Conservation (phyloP, 495 filamentous ascomycete species). For the Hypoxylon rickii region DNA sequence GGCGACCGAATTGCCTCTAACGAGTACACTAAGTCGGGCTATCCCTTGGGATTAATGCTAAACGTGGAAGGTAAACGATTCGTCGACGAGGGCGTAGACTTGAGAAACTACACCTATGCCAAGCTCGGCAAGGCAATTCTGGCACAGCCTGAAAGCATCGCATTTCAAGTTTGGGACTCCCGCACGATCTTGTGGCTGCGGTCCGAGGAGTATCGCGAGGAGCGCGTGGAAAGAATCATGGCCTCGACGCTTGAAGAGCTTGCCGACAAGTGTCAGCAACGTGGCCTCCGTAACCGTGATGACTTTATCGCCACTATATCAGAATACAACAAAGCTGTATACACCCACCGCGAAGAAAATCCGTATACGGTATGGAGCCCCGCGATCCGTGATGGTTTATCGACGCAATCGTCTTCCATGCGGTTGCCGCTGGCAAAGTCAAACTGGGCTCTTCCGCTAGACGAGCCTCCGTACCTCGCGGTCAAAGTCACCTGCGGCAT, state of each 20-base stretch:
- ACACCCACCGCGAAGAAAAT: constrained; percentile 43
- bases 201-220: constrained; percentile 61
- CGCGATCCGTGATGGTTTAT: constrained; percentile 58
- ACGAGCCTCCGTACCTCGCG: constrained; percentile 60
- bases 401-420: constrained; percentile 51
- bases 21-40: constrained; percentile 68
- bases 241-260: constrained; percentile 57
- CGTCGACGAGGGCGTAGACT: constrained; percentile 66
- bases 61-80: constrained; percentile 62
- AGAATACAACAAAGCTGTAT: constrained; percentile 59
- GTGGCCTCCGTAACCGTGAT: constrained; percentile 47
- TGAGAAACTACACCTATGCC: constrained; percentile 68
- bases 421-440: constrained; percentile 56
- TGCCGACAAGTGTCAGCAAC: constrained; percentile 48
- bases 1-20: constrained; percentile 62
- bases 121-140: constrained; percentile 62
- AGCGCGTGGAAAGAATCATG: constrained; percentile 55
- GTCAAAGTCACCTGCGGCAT: constrained; percentile 64
- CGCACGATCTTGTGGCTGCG: constrained; percentile 53
- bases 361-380: constrained; percentile 55
- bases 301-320: constrained; percentile 53
- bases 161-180: constrained; percentile 67
- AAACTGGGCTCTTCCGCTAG: constrained; percentile 65
- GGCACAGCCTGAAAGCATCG: constrained; percentile 57
- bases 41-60: constrained; percentile 66